These are phyloP conservation scores for Silene coronaria DNA, from an alignment of 179 eudicot genomes.

Conservation along the genomic window DNA sequence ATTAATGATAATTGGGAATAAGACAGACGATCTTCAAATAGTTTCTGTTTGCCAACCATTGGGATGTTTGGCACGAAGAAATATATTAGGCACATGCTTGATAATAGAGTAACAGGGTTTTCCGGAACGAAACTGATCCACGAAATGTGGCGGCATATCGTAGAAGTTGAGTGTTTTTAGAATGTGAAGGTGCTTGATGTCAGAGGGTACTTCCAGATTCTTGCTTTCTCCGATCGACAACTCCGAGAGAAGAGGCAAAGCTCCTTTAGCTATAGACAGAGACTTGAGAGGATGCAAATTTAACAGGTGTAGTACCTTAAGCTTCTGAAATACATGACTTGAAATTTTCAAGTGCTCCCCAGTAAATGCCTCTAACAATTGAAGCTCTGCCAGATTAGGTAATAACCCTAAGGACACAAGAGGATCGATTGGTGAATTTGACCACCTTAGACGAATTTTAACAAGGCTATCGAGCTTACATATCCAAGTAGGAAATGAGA, in stretches of 20 bases:
- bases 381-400: conserved; percentile 22
- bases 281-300: conserved; percentile 8
- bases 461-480: not conserved
- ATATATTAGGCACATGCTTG: not conserved
- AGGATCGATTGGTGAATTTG: not conserved
- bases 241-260: conserved; percentile 15
- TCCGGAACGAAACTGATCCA: too few relatives aligned
- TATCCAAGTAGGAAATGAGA: conserved; percentile 10
- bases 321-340: not conserved
- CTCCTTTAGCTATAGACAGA: not conserved
- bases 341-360: not conserved
- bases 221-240: conserved; percentile 13
- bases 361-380: conserved; percentile 18
- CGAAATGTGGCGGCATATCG: conserved; percentile 3
- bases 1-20: too few relatives aligned
- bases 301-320: conserved; percentile 14
- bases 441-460: conserved; percentile 22
- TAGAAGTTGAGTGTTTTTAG: conserved; percentile 7
- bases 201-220: not conserved
- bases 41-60: not conserved
- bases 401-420: not conserved
- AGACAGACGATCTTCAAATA: not conserved
- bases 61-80: not conserved
- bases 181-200: not conserved
- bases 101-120: not conserved